Conservation (phyloP, 106 monocot species). For the Amphibolis antarctica region DNA sequence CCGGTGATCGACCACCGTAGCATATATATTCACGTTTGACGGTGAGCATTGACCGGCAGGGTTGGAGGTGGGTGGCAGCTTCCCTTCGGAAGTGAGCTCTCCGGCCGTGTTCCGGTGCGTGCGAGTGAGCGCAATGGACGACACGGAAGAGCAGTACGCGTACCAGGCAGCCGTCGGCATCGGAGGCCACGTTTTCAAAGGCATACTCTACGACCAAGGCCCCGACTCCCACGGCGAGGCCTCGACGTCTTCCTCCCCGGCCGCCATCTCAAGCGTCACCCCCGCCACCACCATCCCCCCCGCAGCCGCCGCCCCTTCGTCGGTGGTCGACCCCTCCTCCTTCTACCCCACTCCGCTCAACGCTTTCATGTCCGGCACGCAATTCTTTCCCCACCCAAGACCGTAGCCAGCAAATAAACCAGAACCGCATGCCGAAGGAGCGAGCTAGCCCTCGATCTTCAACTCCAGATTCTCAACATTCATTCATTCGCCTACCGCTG, state of each 20-base stretch:
- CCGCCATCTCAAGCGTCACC: slow-evolving; percentile 11
- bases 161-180: slow-evolving; percentile 90
- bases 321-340: slow-evolving; percentile 8
- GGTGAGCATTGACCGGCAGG: slow-evolving; percentile 21
- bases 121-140: slow-evolving; percentile 63
- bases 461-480: too few relatives aligned
- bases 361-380: slow-evolving; percentile 30
- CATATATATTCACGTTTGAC: too few relatives aligned
- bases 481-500: too few relatives aligned
- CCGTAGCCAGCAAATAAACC: background rate
- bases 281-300: background rate
- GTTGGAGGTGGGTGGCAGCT: slow-evolving; percentile 16
- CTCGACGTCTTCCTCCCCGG: slow-evolving; percentile 29
- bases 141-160: slow-evolving; percentile 71
- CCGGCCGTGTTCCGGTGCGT: slow-evolving; percentile 84
- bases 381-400: slow-evolving; percentile 25
- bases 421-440: too few relatives aligned
- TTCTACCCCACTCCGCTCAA: slow-evolving; percentile 21
- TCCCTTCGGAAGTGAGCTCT: slow-evolving; percentile 73
- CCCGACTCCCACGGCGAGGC: slow-evolving; percentile 35
- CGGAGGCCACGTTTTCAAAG: slow-evolving; percentile 74
- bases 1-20: too few relatives aligned
- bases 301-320: slow-evolving; percentile 13
- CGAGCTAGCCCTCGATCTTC: too few relatives aligned
- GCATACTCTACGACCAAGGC: slow-evolving; percentile 80